Conservation (phyloP, 768 basidiomycete genomes). For the Calocera cornea region DNA sequence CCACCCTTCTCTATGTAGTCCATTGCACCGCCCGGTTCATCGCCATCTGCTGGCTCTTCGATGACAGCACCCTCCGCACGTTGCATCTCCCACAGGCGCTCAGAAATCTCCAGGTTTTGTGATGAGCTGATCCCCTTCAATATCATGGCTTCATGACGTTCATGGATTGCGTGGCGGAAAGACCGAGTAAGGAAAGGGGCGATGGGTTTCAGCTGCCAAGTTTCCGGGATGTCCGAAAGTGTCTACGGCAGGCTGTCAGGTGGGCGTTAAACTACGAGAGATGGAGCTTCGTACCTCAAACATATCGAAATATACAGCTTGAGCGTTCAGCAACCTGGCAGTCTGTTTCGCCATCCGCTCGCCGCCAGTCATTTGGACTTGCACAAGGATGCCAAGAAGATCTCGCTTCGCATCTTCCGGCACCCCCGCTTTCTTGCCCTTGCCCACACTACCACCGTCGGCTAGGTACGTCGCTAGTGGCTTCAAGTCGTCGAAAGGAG, state of each 20-base stretch:
- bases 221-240: conserved; percentile 44
- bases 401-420: conserved; percentile 38
- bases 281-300: conserved; percentile 45
- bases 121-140: conserved; percentile 64
- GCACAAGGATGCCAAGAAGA: conserved; percentile 55
- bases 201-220: conserved; percentile 61
- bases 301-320: conserved; percentile 64
- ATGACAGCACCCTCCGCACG: conserved; percentile 53
- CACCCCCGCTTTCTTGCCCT: conserved; percentile 26
- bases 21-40: not conserved
- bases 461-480: conserved; percentile 15
- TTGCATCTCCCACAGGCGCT: conserved; percentile 42
- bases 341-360: conserved; percentile 44
- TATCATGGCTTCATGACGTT: conserved; percentile 54
- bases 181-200: conserved; percentile 70
- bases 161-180: conserved; percentile 60
- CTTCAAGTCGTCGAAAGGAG: conserved; percentile 4
- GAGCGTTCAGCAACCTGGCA: conserved; percentile 59
- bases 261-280: not conserved
- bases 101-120: conserved; percentile 64
- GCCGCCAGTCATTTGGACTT: conserved; percentile 68
- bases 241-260: conserved; percentile 36
- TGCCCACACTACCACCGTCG: conserved; percentile 22
- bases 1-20: not conserved
- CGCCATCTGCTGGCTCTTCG: conserved; percentile 42